Percentiles rank a stretch among this genome's conserved stretches.
phyloP scores from a whole-genome alignment of 2,329 filamentous ascomycete species.

The Sphaerulina musiva region DNA sequence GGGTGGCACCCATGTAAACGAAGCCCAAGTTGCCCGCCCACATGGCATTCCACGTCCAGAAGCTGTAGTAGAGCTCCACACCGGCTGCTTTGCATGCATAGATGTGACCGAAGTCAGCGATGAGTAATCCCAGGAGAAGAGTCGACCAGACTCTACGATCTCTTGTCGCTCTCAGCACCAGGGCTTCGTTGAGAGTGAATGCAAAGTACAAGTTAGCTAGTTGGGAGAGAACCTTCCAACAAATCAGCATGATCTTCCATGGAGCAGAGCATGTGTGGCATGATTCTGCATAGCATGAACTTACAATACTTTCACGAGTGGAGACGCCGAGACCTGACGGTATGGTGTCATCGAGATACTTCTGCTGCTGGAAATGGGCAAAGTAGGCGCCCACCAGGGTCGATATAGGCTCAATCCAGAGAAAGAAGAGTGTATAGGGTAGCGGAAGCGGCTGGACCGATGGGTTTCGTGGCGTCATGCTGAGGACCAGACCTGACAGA shows the following conservation, averaged over 20 bases:
- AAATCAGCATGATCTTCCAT: no score
- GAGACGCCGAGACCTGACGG: conserved; percentile 44
- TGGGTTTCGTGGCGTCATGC: conserved; percentile 1
- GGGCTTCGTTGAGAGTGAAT: conserved; percentile 69
- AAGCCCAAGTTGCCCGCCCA: conserved; percentile 35
- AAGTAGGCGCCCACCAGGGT: conserved; percentile 50
- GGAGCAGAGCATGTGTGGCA: no score
- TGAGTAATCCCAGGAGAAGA: conserved; percentile 59
- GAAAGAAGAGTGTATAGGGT: conserved; percentile 66
- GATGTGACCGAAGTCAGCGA: conserved; percentile 72
- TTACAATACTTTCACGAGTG: conserved; percentile 52
- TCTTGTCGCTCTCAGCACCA: conserved; percentile 63
- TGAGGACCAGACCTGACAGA: not conserved
- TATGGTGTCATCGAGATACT: conserved; percentile 50
- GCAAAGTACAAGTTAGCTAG: conserved; percentile 72
- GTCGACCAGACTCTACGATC: conserved; percentile 65
- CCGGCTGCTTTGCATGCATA: conserved; percentile 59
- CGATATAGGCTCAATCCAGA: conserved; percentile 60
- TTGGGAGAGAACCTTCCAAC: conserved; percentile 52
- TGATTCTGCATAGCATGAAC: no score
- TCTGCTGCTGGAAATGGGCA: conserved; percentile 45
- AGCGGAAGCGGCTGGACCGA: conserved; percentile 44
- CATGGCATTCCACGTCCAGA: conserved; percentile 34
- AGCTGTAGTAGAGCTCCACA: conserved; percentile 39
- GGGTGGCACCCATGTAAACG: conserved; percentile 33